These are phyloP conservation scores for Tephrocybe sp. DNA, from an alignment of 768 basidiomycete genomes.

Conservation along the genomic window DNA sequence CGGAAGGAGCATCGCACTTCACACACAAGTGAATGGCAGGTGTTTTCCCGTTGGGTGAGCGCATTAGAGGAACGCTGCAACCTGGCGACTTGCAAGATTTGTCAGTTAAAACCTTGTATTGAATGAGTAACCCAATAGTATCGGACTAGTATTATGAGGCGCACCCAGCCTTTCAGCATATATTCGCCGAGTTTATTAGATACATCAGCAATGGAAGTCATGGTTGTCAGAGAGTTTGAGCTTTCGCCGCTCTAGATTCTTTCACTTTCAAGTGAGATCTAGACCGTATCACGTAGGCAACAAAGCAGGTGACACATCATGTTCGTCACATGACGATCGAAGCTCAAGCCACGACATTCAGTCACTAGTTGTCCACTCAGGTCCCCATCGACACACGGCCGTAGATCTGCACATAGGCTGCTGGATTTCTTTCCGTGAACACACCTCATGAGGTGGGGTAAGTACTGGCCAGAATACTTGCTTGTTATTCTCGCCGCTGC, in stretches of 20 bases:
- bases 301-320: not conserved
- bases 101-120: constrained; percentile 75
- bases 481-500: constrained; percentile 37
- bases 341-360: too few species aligned
- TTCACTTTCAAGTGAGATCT: too few species aligned
- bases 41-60: constrained; percentile 55
- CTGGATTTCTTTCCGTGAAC: constrained; percentile 3
- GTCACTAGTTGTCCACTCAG: too few species aligned
- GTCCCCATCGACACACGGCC: too few species aligned
- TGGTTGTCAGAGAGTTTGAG: constrained; percentile 27
- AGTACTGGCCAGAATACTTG: constrained; percentile 53
- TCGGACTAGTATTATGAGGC: constrained; percentile 11
- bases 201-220: constrained; percentile 56
- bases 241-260: too few species aligned
- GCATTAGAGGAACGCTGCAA: constrained; percentile 72
- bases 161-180: constrained; percentile 79
- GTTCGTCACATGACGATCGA: constrained; percentile 5
- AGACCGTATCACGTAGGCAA: not conserved
- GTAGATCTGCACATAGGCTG: not conserved
- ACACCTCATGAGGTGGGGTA: constrained; percentile 49
- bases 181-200: constrained; percentile 66
- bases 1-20: constrained; percentile 49
- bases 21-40: constrained; percentile 59
- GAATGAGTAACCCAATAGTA: constrained; percentile 3
- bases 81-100: constrained; percentile 52